Conservation (phyloP, 345 rosid species). For the Aethionema arabicum region DNA sequence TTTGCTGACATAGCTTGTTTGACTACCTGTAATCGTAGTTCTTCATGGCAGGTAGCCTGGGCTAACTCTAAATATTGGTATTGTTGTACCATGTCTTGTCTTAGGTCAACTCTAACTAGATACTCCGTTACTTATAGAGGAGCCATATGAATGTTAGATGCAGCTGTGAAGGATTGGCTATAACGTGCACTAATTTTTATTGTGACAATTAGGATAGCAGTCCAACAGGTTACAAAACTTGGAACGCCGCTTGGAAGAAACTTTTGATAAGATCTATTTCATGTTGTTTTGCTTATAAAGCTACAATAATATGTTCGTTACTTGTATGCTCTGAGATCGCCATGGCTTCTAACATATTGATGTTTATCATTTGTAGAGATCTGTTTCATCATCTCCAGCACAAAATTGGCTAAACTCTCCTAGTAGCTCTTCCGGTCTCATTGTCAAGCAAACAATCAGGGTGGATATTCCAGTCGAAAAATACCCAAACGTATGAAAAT, state of each 20-base stretch:
- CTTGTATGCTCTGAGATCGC: conserved; percentile 11
- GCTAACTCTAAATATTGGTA: conserved; percentile 41
- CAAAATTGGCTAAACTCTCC: conserved; percentile 83
- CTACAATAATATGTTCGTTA: conserved; percentile 17
- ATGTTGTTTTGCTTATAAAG: conserved; percentile 20
- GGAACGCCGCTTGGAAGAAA: conserved; percentile 19
- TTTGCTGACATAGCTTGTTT: conserved; percentile 51
- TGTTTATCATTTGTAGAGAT: conserved; percentile 55
- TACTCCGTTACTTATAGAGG: conserved; percentile 8
- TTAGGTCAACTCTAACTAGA: not conserved
- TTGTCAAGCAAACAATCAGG: conserved; percentile 83
- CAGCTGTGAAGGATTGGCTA: conserved; percentile 21
- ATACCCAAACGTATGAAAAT: conserved; percentile 71
- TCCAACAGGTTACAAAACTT: conserved; percentile 18
- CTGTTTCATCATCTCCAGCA: conserved; percentile 59
- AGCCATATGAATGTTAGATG: conserved; percentile 22
- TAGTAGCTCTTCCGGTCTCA: conserved; percentile 79
- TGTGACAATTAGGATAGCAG: conserved; percentile 24
- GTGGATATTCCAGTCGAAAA: conserved; percentile 90
- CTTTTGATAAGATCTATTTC: conserved; percentile 27
- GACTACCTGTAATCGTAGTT: conserved; percentile 39
- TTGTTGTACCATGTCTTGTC: not conserved
- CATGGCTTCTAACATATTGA: conserved; percentile 34
- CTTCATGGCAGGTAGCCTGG: conserved; percentile 42
- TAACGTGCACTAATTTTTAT: conserved; percentile 12